Conservation (phyloP, 2,329 filamentous ascomycete species). For the Aspergillus aculeatus region DNA sequence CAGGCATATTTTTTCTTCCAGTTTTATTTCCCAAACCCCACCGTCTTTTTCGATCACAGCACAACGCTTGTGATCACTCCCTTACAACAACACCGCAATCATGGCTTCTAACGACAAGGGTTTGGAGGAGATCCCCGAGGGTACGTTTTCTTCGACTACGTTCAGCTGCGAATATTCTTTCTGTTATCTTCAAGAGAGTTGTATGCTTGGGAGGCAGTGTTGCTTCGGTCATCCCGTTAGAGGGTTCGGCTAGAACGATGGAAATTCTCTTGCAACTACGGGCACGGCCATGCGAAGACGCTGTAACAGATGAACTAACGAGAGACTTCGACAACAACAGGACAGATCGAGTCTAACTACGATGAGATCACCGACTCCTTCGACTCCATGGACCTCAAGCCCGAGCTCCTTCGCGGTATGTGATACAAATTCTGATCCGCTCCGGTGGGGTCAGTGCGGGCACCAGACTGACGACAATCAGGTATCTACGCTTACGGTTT, state of each 20-base stretch:
- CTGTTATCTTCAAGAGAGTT: conserved; percentile 8
- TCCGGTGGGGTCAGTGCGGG: conserved; percentile 25
- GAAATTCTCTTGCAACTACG: conserved; percentile 9
- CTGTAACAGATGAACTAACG: conserved; percentile 9
- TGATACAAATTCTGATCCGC: conserved; percentile 26
- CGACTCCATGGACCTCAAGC: conserved; percentile 95
- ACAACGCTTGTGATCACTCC: conserved; percentile 70
- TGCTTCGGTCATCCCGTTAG: neutral
- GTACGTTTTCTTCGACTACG: conserved; percentile 57
- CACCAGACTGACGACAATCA: conserved; percentile 38
- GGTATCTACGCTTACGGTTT: conserved; percentile 99
- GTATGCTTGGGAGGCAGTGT: neutral
- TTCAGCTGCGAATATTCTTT: conserved; percentile 3
- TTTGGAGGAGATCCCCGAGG: conserved; percentile 95
- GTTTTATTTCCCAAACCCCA: conserved; percentile 34
- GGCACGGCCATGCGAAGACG: conserved; percentile 14
- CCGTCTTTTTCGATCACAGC: conserved; percentile 61
- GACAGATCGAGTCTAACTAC: conserved; percentile 99
- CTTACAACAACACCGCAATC: conserved; percentile 67
- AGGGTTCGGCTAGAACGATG: conserved; percentile 1
- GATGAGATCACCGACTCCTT: conserved; percentile 99
- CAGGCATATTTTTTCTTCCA: conserved; percentile 18
- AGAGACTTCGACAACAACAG: conserved; percentile 48
- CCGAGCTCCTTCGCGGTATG: conserved; percentile 91
- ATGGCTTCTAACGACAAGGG: conserved; percentile 94